A percentile compares a stretch with the other conserved stretches of the same genome.
phyloP scores from a whole-genome alignment of 805 yeast species.

The Candida sakaeoensis region DNA sequence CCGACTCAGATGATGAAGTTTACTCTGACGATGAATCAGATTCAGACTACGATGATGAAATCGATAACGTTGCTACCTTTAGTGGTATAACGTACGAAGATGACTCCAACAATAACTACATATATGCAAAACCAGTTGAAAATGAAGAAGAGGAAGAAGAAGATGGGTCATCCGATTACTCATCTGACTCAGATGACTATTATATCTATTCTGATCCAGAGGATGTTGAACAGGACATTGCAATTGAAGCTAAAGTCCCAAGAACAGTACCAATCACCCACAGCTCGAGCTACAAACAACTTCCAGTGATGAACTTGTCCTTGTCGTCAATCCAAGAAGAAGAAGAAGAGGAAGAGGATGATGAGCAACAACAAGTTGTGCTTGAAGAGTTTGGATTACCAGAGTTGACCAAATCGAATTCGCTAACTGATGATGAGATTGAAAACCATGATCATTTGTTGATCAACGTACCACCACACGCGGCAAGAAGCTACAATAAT shows the following conservation, averaged over 20 bases:
- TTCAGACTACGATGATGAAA: slow-evolving; percentile 4
- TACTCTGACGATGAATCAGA: slow-evolving; percentile 7
- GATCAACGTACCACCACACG: not conserved
- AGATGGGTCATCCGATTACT: not conserved
- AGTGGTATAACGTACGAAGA: slow-evolving; percentile 1
- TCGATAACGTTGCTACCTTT: slow-evolving; percentile 1
- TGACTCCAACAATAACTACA: not conserved
- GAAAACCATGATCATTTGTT: slow-evolving; percentile 4
- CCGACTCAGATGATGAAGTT: slow-evolving; percentile 20
- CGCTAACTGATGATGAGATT: slow-evolving; percentile 8
- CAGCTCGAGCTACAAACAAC: slow-evolving; percentile 10
- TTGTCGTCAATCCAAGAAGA: slow-evolving; percentile 12
- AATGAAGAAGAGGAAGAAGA: slow-evolving; percentile 7
- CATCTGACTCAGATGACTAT: slow-evolving; percentile 13
- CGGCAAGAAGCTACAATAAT: not conserved
- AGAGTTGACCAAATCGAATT: slow-evolving; percentile 9
- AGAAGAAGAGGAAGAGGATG: slow-evolving; percentile 12
- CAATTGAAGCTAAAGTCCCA: slow-evolving; percentile 1
- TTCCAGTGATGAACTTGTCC: slow-evolving; percentile 19
- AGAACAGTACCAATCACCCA: not conserved
- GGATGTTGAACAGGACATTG: slow-evolving; percentile 8
- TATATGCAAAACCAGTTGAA: not conserved
- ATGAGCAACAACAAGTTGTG: too few species aligned
- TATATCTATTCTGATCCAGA: slow-evolving; percentile 15
- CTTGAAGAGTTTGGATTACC: slow-evolving; percentile 9